Percentiles rank a stretch among this genome's conserved stretches.
Evolutionary conservation across 148 eudicot genomes (phyloP).

Genomic region (Camellia granthamiana): DNA sequence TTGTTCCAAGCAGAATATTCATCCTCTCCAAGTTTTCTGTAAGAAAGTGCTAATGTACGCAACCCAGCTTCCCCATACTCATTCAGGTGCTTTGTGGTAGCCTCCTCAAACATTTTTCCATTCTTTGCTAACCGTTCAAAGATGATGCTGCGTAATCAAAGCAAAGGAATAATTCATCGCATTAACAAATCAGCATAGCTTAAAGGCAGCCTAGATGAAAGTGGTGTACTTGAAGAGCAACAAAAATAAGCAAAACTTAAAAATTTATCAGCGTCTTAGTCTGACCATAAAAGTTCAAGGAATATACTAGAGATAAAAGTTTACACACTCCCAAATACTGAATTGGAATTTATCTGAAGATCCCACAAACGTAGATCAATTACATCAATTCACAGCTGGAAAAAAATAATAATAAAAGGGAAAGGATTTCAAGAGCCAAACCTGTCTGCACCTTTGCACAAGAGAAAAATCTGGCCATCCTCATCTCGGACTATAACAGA

Average conservation of each 20-base stretch:
- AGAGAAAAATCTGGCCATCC: slow-evolving; percentile 70
- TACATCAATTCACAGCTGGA: slow-evolving; percentile 1
- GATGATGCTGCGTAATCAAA: slow-evolving; percentile 48
- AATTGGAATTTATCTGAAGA: background rate
- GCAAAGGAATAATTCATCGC: background rate
- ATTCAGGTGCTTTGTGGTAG: slow-evolving; percentile 63
- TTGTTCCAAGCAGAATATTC: slow-evolving; percentile 62
- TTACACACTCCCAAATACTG: background rate
- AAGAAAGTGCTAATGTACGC: slow-evolving; percentile 75
- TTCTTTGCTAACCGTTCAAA: slow-evolving; percentile 65
- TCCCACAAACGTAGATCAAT: background rate
- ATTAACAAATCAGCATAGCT: slow-evolving; percentile 5
- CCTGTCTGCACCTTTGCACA: slow-evolving; percentile 99
- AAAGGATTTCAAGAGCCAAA: slow-evolving; percentile 28
- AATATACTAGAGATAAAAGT: background rate
- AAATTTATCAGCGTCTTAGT: background rate
- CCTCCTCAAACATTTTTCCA: slow-evolving; percentile 48
- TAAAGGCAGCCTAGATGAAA: background rate
- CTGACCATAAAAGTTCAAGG: slow-evolving; percentile 1
- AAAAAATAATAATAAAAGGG: background rate
- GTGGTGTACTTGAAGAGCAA: background rate
- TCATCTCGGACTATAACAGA: slow-evolving; percentile 80
- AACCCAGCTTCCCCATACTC: slow-evolving; percentile 78
- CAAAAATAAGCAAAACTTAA: background rate
- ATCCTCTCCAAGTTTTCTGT: slow-evolving; percentile 53